Percentiles rank a stretch among this genome's conserved stretches.
Conservation (phyloP, 2,329 filamentous ascomycete genomes). For the Bipolaris sorokiniana region DNA sequence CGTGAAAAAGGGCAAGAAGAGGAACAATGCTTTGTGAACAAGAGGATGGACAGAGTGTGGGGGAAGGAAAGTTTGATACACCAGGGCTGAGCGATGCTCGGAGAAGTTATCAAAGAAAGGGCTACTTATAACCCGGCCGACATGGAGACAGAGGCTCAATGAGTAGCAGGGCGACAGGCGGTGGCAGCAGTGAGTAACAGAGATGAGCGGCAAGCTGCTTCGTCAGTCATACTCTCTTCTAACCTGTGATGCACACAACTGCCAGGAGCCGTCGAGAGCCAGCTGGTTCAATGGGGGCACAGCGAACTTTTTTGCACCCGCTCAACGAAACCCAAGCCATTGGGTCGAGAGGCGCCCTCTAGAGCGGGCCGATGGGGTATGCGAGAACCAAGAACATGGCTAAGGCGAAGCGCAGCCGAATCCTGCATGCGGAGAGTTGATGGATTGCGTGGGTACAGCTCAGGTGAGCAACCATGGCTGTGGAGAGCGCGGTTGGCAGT, state of each 20-base stretch:
- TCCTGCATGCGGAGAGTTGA: conserved; percentile 7
- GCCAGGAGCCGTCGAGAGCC: conserved; percentile 22
- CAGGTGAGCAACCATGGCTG: background rate
- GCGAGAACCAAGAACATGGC: conserved; percentile 10
- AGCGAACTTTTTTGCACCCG: conserved; percentile 15
- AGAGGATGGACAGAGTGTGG: background rate
- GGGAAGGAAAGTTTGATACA: conserved; percentile 1
- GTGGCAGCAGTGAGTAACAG: conserved; percentile 16
- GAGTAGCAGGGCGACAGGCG: background rate
- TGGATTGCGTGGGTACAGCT: conserved; percentile 2
- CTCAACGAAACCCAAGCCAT: conserved; percentile 5
- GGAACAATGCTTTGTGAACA: background rate
- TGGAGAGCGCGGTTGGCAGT: conserved; percentile 1
- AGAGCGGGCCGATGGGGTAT: conserved; percentile 15
- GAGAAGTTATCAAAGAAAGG: background rate
- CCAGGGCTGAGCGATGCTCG: background rate
- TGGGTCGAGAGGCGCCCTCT: conserved; percentile 12
- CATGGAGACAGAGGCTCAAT: conserved; percentile 10
- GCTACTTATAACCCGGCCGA: conserved; percentile 16
- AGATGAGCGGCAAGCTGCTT: conserved; percentile 26
- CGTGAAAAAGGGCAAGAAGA: background rate
- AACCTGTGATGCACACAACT: conserved; percentile 17
- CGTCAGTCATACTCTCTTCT: conserved; percentile 27
- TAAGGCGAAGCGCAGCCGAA: conserved; percentile 5
- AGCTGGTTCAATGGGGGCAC: background rate